phyloP scores from a whole-genome alignment of 2,329 filamentous ascomycete species.

The Trichophyton mentagrophytes region DNA sequence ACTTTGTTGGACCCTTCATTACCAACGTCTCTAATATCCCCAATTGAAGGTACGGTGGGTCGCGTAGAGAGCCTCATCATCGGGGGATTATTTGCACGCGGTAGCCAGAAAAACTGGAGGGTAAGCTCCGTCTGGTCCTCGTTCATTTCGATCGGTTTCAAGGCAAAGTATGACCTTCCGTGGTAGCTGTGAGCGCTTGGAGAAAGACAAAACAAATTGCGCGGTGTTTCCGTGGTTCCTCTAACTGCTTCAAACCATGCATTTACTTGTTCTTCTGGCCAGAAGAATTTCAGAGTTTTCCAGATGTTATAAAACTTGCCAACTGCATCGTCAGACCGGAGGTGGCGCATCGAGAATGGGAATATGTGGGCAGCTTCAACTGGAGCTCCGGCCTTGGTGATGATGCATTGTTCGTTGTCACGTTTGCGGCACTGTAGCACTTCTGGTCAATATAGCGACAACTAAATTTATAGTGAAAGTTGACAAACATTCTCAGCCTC shows the following conservation, averaged over 20 bases:
- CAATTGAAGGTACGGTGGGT: neutral
- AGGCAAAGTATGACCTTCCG: conserved; percentile 6
- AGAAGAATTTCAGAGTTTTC: conserved; percentile 9
- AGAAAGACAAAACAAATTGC: conserved; percentile 8
- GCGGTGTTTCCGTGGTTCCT: conserved; percentile 2
- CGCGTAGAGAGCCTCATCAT: neutral
- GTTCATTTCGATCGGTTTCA: conserved; percentile 5
- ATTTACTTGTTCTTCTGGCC: conserved; percentile 6
- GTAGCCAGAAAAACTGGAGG: conserved; percentile 9
- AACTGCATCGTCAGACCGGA: neutral
- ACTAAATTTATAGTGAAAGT: neutral
- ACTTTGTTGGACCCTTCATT: neutral
- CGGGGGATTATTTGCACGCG: neutral
- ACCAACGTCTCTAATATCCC: neutral
- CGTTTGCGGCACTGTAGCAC: neutral
- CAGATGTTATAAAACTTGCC: neutral
- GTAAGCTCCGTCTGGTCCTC: neutral
- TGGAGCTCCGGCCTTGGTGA: conserved; percentile 6
- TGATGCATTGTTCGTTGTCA: conserved; percentile 5
- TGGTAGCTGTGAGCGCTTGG: conserved; percentile 5
- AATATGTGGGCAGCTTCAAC: conserved; percentile 10
- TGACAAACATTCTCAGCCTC: neutral
- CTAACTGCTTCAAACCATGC: conserved; percentile 7
- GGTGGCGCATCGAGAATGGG: conserved; percentile 8
- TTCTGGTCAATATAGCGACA: neutral